Evolutionary conservation across 2,329 filamentous ascomycete genomes (phyloP).

Genomic region (Aspergillus sp.): DNA sequence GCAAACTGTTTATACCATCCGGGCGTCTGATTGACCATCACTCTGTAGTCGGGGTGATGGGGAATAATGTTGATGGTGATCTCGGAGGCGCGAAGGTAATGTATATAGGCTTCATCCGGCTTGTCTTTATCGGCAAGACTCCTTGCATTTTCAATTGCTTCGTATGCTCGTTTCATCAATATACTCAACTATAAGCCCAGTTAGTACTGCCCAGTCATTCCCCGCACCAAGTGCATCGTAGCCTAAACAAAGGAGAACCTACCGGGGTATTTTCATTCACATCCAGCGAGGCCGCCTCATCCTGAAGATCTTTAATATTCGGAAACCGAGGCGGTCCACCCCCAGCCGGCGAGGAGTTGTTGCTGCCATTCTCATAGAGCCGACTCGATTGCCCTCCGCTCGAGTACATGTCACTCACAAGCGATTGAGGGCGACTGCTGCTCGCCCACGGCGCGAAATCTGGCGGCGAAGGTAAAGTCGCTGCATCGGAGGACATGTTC

Average conservation of each 20-base stretch:
- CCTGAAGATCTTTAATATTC: slow-evolving; percentile 36
- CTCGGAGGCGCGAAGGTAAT: slow-evolving; percentile 76
- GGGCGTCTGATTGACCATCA: slow-evolving; percentile 51
- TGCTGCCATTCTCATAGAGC: slow-evolving; percentile 19
- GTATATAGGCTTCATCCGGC: slow-evolving; percentile 69
- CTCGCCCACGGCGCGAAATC: slow-evolving; percentile 28
- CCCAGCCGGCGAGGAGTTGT: slow-evolving; percentile 8
- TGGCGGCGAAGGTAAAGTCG: slow-evolving; percentile 30
- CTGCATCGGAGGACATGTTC: slow-evolving; percentile 35
- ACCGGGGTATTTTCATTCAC: slow-evolving; percentile 28
- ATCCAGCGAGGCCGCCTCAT: slow-evolving; percentile 29
- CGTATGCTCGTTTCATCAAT: slow-evolving; percentile 29
- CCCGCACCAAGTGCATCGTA: neutral
- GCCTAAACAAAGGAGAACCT: slow-evolving; percentile 6
- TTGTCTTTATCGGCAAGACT: slow-evolving; percentile 25
- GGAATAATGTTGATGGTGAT: slow-evolving; percentile 72
- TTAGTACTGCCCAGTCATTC: slow-evolving; percentile 9
- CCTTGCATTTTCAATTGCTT: slow-evolving; percentile 30
- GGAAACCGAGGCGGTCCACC: slow-evolving; percentile 24
- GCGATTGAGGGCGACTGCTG: slow-evolving; percentile 18
- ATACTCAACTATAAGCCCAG: slow-evolving; percentile 23
- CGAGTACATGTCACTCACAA: slow-evolving; percentile 22
- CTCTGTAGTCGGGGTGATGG: slow-evolving; percentile 65
- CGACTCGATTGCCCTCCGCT: slow-evolving; percentile 18
- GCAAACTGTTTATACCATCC: slow-evolving; percentile 46